Percentiles rank a stretch among this genome's conserved stretches.
phyloP scores from a whole-genome alignment of 129 eudicot genomes.

The Heracleum sosnowskyi region DNA sequence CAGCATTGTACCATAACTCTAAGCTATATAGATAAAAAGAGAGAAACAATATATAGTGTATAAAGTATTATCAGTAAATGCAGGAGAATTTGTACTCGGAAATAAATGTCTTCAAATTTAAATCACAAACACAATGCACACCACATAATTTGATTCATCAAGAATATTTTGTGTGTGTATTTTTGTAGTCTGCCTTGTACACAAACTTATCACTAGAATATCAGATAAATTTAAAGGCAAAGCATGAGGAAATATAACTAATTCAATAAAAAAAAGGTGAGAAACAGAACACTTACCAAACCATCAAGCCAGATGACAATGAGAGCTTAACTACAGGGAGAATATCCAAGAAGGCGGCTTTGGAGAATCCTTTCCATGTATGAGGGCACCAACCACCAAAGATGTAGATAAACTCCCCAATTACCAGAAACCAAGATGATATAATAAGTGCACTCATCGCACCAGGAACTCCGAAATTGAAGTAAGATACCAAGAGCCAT shows the following conservation, averaged over 20 bases:
- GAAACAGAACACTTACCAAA: conserved; percentile 34
- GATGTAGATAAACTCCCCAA: conserved; percentile 50
- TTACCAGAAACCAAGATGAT: conserved; percentile 46
- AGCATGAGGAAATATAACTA: neutral
- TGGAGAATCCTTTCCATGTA: conserved; percentile 57
- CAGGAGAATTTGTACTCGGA: neutral
- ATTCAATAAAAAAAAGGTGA: neutral
- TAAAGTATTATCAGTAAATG: neutral
- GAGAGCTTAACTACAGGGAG: conserved; percentile 68
- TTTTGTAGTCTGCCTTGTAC: neutral
- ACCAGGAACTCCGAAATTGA: conserved; percentile 39
- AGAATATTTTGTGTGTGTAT: neutral
- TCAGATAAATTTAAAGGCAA: neutral
- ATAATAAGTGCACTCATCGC: conserved; percentile 44
- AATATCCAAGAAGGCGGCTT: conserved; percentile 50
- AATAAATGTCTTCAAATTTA: neutral
- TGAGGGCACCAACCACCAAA: conserved; percentile 76
- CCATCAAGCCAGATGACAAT: conserved; percentile 64
- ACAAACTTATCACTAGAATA: neutral
- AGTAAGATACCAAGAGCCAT: conserved; percentile 27
- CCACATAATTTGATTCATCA: neutral
- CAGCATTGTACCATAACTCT: conserved; percentile 71
- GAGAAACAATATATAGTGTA: neutral
- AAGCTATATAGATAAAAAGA: conserved; percentile 32
- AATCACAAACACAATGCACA: neutral